Evolutionary conservation across 331 rosid species (phyloP).

Genomic region (Pyracantha coccinea): DNA sequence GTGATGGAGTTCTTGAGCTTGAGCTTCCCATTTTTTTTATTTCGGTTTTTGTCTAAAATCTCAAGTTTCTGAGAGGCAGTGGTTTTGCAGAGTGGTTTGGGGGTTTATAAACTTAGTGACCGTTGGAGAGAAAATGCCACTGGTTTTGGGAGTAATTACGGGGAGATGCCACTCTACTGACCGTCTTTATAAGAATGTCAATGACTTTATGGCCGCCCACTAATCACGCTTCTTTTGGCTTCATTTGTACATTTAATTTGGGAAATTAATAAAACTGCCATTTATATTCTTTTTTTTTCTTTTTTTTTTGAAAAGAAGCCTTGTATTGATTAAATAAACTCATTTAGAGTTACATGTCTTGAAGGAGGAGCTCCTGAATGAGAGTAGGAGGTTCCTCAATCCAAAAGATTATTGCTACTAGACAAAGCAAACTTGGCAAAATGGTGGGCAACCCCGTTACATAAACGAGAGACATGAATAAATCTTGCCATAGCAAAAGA

Average conservation of each 20-base stretch:
- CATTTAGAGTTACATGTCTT: too few species aligned
- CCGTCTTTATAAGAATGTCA: constrained; percentile 28
- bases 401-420: too few species aligned
- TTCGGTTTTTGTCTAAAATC: neutral
- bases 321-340: too few species aligned
- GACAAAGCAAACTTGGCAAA: too few species aligned
- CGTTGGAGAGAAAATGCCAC: constrained; percentile 17
- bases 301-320: too few species aligned
- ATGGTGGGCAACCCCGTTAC: too few species aligned
- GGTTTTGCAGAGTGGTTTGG: neutral
- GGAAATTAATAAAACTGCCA: too few species aligned
- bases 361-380: too few species aligned
- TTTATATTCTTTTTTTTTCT: too few species aligned
- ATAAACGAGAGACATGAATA: too few species aligned
- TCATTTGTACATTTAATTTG: neutral
- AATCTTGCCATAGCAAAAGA: too few species aligned
- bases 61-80: neutral
- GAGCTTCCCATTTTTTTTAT: constrained; percentile 21
- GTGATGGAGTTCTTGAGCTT: neutral
- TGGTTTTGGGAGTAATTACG: constrained; percentile 18
- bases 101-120: constrained; percentile 17
- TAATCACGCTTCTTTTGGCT: constrained; percentile 7
- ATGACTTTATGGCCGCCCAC: constrained; percentile 27
- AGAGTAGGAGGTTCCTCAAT: too few species aligned
- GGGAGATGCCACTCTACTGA: constrained; percentile 36